Conservation (phyloP, 208 protist genomes). For the Leishmania turanica region DNA sequence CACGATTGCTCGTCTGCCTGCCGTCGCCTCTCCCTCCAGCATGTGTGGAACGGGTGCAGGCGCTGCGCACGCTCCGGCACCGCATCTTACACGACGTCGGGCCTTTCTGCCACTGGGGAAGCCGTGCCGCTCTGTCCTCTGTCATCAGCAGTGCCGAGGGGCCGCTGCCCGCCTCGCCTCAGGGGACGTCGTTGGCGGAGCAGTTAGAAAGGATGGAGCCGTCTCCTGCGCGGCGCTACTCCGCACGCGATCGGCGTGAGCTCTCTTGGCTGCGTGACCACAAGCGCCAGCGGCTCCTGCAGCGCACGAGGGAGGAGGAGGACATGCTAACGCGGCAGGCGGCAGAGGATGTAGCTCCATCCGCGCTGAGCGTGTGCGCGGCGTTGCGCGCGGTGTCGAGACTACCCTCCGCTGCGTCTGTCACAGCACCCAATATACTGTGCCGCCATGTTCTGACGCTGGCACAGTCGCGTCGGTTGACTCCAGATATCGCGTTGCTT, state of each 20-base stretch:
- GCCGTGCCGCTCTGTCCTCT: not conserved
- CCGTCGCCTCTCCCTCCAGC: not conserved
- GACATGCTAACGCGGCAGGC: slow-evolving; percentile 10
- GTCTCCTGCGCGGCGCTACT: slow-evolving; percentile 5
- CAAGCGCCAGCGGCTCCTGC: slow-evolving; percentile 24
- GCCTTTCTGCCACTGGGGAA: slow-evolving; percentile 10
- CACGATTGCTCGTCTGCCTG: slow-evolving; percentile 21
- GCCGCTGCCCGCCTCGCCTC: not conserved
- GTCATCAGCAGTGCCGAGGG: not conserved
- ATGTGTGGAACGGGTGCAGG: slow-evolving; percentile 17
- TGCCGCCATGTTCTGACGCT: slow-evolving; percentile 24
- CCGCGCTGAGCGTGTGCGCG: slow-evolving; percentile 13
- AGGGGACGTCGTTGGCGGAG: slow-evolving; percentile 11
- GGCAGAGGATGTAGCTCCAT: not conserved
- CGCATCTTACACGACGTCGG: slow-evolving; percentile 25
- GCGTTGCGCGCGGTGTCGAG: slow-evolving; percentile 18
- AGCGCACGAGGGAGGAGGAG: slow-evolving; percentile 4
- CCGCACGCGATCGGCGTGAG: slow-evolving; percentile 28
- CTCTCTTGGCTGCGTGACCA: slow-evolving; percentile 9
- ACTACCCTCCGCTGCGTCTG: not conserved
- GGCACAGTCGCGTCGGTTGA: slow-evolving; percentile 30
- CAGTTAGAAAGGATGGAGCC: slow-evolving; percentile 12
- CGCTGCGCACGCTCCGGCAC: slow-evolving; percentile 11
- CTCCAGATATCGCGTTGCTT: slow-evolving; percentile 43
- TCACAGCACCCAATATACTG: not conserved